A percentile compares a stretch with the other conserved stretches of the same genome.
phyloP scores from a whole-genome alignment of 768 basidiomycete genomes.

The Xerocomus spinulosus region DNA sequence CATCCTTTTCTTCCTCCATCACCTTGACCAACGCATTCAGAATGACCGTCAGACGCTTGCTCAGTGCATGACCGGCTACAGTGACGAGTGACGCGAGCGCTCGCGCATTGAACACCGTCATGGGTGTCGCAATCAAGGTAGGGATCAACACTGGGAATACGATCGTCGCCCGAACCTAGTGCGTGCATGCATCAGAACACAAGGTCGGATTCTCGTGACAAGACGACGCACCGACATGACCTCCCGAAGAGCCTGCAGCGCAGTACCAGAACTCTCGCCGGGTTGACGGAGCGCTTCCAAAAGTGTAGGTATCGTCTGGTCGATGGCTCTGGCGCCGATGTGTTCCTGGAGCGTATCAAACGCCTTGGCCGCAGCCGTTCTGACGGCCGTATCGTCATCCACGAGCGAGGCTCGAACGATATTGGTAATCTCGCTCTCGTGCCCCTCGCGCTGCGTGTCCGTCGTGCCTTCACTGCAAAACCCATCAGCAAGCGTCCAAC shows the following conservation, averaged over 20 bases:
- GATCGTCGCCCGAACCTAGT: conserved; percentile 85
- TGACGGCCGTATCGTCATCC: conserved; percentile 81
- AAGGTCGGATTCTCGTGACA: too few species aligned
- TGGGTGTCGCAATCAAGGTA: conserved; percentile 82
- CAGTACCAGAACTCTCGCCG: conserved; percentile 91
- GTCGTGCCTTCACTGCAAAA: conserved; percentile 69
- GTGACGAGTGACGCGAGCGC: conserved; percentile 88
- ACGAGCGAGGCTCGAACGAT: conserved; percentile 83
- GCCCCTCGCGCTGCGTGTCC: conserved; percentile 77
- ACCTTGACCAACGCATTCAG: conserved; percentile 77
- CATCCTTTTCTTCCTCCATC: conserved; percentile 61
- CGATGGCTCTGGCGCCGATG: conserved; percentile 87
- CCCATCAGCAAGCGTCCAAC: conserved; percentile 5
- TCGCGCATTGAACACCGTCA: conserved; percentile 92
- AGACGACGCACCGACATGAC: conserved; percentile 75
- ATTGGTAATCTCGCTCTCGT: conserved; percentile 84
- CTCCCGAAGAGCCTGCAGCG: conserved; percentile 86
- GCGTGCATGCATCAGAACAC: not conserved
- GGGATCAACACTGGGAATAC: conserved; percentile 98
- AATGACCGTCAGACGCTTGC: conserved; percentile 74
- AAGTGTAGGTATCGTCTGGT: conserved; percentile 93
- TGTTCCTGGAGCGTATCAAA: conserved; percentile 93
- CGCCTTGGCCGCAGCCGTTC: conserved; percentile 81
- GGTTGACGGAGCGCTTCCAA: conserved; percentile 91
- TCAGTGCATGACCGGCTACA: conserved; percentile 89